These are phyloP conservation scores for Russula virescens DNA, from an alignment of 768 basidiomycete genomes.

Conservation along the genomic window DNA sequence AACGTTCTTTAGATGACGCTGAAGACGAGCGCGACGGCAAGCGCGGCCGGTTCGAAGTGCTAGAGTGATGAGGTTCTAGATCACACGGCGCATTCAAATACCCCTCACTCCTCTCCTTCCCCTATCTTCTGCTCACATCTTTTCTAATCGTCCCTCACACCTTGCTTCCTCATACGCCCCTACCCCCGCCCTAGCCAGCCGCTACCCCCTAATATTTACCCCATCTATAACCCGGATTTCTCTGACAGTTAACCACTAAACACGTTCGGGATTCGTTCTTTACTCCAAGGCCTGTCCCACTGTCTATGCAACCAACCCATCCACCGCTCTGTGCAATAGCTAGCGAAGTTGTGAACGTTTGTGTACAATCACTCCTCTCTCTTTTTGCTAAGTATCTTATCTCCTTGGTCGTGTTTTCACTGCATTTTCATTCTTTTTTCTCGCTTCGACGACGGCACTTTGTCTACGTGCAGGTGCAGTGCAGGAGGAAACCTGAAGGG, in stretches of 20 bases:
- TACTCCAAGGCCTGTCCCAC: slow-evolving; percentile 1
- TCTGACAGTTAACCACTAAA: slow-evolving; percentile 9
- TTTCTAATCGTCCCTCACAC: not conserved
- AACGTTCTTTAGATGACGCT: slow-evolving; percentile 28
- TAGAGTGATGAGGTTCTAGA: slow-evolving; percentile 27
- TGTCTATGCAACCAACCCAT: slow-evolving; percentile 9
- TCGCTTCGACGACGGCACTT: slow-evolving; percentile 4
- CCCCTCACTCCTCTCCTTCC: not conserved
- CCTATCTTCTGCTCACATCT: not conserved
- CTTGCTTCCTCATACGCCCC: not conserved
- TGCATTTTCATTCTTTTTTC: not conserved
- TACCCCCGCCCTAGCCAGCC: not conserved
- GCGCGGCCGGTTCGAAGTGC: slow-evolving; percentile 37
- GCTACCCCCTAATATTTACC: not conserved
- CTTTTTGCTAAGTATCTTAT: slow-evolving; percentile 15
- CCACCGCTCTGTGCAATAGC: slow-evolving; percentile 12
- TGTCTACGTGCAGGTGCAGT: not conserved
- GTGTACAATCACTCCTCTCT: slow-evolving; percentile 1
- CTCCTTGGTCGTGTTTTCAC: slow-evolving; percentile 4
- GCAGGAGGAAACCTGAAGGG: not conserved
- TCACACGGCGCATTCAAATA: not conserved
- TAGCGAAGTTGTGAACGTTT: slow-evolving; percentile 6
- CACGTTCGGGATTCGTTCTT: not conserved
- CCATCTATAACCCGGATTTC: slow-evolving; percentile 5
- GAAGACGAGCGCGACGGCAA: slow-evolving; percentile 35